These are phyloP conservation scores for Nitzschia sp. DNA, from an alignment of 108 stramenopile species.

Conservation along the genomic window DNA sequence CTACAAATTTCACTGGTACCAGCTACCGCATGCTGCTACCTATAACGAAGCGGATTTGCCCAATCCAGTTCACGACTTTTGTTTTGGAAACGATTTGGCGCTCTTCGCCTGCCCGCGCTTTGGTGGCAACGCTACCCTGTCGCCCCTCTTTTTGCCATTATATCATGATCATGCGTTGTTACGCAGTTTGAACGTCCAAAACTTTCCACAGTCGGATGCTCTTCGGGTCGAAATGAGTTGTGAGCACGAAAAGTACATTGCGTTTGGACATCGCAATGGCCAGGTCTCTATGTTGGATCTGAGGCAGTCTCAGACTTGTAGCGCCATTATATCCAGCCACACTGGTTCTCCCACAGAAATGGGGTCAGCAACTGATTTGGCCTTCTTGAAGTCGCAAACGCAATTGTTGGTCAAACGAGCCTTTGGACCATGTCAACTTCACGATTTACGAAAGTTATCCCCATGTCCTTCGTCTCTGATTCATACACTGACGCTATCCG, in stretches of 20 bases:
- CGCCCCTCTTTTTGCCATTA: constrained; percentile 27
- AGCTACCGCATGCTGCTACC: constrained; percentile 19
- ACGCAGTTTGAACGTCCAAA: constrained; percentile 24
- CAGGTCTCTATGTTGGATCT: constrained; percentile 40
- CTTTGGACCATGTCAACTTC: constrained; percentile 35
- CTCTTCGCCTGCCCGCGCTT: constrained; percentile 28
- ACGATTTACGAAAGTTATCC: constrained; percentile 33
- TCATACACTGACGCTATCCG: constrained; percentile 14
- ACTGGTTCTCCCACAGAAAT: not conserved
- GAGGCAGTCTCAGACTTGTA: constrained; percentile 18
- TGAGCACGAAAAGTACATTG: constrained; percentile 25
- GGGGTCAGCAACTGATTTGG: constrained; percentile 35
- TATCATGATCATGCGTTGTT: constrained; percentile 8
- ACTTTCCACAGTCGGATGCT: constrained; percentile 35
- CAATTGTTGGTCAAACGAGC: constrained; percentile 32
- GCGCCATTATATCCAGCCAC: constrained; percentile 23
- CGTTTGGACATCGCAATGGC: constrained; percentile 45
- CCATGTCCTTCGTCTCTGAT: constrained; percentile 11
- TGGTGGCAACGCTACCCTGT: not conserved
- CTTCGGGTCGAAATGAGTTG: constrained; percentile 41
- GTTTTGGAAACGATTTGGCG: constrained; percentile 29
- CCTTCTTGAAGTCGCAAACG: constrained; percentile 9
- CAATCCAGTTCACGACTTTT: constrained; percentile 25
- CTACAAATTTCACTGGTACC: constrained; percentile 31
- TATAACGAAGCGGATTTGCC: constrained; percentile 20